These are phyloP conservation scores for Podospora didyma DNA, from an alignment of 495 filamentous ascomycete genomes.

Conservation along the genomic window DNA sequence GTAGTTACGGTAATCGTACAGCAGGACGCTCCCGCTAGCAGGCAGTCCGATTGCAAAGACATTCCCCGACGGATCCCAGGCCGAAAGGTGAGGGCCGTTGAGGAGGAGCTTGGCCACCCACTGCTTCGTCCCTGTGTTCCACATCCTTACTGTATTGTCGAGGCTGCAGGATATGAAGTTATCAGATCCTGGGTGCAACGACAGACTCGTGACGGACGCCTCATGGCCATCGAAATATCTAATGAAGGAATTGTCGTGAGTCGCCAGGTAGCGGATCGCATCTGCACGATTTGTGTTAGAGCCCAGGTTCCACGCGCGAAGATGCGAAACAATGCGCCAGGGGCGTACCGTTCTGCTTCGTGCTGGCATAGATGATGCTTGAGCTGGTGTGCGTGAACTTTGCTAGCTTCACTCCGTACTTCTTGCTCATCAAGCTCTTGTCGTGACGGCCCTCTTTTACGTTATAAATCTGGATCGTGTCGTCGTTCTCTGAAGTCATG, in stretches of 20 bases:
- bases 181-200: slow-evolving; percentile 71
- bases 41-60: slow-evolving; percentile 89
- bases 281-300: slow-evolving; percentile 41
- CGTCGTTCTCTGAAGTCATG: slow-evolving; percentile 83
- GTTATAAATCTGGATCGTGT: slow-evolving; percentile 92
- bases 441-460: slow-evolving; percentile 81
- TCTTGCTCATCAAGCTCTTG: slow-evolving; percentile 82
- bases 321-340: neutral
- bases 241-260: slow-evolving; percentile 91
- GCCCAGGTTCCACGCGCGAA: neutral
- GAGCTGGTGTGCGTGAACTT: slow-evolving; percentile 87
- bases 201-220: slow-evolving; percentile 72
- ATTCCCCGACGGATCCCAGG: slow-evolving; percentile 83
- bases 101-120: slow-evolving; percentile 73
- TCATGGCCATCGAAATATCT: slow-evolving; percentile 93
- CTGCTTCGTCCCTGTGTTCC: slow-evolving; percentile 73
- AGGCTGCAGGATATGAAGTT: slow-evolving; percentile 85
- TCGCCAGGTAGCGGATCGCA: slow-evolving; percentile 83
- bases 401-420: slow-evolving; percentile 91
- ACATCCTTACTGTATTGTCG: slow-evolving; percentile 84
- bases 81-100: slow-evolving; percentile 70
- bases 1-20: slow-evolving; percentile 92
- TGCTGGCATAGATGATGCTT: slow-evolving; percentile 90
- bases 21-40: slow-evolving; percentile 67
- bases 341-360: slow-evolving; percentile 74